phyloP scores from a whole-genome alignment of 352 stramenopile species.

The Achlya hypogyna region DNA sequence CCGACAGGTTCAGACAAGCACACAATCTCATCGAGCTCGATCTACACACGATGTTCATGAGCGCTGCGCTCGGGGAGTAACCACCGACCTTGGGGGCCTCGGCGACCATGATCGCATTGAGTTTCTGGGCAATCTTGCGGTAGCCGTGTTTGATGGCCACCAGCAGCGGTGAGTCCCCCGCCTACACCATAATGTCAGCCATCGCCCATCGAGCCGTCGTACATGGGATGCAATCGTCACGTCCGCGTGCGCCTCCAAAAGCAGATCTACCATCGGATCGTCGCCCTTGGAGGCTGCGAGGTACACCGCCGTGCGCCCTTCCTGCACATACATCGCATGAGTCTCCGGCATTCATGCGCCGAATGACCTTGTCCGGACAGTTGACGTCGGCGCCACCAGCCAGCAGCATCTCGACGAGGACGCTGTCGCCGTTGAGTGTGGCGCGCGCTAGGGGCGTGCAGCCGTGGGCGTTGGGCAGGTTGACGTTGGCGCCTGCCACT shows the following conservation, averaged over 20 bases:
- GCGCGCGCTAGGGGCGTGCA: neutral
- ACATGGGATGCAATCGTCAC: neutral
- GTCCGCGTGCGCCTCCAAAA: neutral
- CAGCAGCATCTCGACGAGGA: neutral
- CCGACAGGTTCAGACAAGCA: neutral
- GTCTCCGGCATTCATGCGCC: neutral
- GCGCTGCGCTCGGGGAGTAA: neutral
- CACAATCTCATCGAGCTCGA: neutral
- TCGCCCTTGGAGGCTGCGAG: neutral
- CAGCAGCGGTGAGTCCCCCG: neutral
- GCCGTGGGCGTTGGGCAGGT: neutral
- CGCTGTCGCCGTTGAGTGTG: neutral
- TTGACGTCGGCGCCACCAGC: neutral
- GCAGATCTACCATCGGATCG: neutral
- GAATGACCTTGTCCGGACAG: neutral
- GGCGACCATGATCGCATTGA: neutral
- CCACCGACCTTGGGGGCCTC: neutral
- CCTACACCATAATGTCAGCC: neutral
- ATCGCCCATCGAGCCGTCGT: neutral
- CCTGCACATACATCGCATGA: neutral
- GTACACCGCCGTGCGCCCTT: neutral
- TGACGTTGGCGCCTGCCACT: neutral
- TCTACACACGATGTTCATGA: neutral
- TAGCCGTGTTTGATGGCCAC: constrained; percentile 3
- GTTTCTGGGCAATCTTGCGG: neutral